Conservation (phyloP, 208 protist genomes). For the Trypanosoma melophagium region DNA sequence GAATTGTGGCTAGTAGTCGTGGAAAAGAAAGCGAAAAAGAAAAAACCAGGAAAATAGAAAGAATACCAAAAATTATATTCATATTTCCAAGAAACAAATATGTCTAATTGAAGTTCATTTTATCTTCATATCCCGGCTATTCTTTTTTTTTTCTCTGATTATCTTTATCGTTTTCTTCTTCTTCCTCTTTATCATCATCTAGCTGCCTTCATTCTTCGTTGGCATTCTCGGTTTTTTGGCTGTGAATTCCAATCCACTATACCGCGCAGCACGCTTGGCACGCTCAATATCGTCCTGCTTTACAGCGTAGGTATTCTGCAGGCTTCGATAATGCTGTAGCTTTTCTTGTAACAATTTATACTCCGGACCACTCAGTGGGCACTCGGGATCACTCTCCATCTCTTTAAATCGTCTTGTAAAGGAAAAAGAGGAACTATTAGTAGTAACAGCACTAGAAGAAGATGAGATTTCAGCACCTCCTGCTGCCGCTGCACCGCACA, state of each 20-base stretch:
- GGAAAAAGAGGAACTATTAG: constrained; percentile 14
- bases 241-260: constrained; percentile 86
- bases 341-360: constrained; percentile 66
- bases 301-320: constrained; percentile 77
- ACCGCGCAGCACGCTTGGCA: constrained; percentile 65
- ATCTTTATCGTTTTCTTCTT: background rate
- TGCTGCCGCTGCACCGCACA: background rate
- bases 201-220: background rate
- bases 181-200: background rate
- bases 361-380: constrained; percentile 46
- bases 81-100: background rate
- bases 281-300: constrained; percentile 87
- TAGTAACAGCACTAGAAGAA: background rate
- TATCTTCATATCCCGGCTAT: background rate
- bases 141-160: background rate
- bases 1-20: no score
- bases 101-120: no score
- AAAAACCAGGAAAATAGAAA: background rate
- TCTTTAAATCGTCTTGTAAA: constrained; percentile 41
- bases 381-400: constrained; percentile 26
- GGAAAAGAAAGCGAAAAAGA: background rate
- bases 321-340: constrained; percentile 56
- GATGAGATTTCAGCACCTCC: background rate
- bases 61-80: background rate
- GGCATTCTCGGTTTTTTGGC: constrained; percentile 42